phyloP scores from a whole-genome alignment of 2,329 filamentous ascomycete genomes.

The Colletotrichum destructivum region DNA sequence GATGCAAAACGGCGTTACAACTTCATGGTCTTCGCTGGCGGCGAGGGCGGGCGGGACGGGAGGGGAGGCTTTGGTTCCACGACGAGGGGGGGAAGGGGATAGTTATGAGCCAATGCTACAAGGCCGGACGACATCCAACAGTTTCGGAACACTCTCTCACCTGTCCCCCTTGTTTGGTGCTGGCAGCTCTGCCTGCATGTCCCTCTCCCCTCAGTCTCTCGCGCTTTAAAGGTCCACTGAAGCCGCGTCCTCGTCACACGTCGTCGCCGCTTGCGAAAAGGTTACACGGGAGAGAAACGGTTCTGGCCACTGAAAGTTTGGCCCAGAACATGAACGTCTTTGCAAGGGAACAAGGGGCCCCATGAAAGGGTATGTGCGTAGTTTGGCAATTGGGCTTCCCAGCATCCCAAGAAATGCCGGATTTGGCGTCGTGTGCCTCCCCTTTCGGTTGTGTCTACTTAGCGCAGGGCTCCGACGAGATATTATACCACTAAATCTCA shows the following conservation, averaged over 20 bases:
- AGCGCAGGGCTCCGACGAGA: not conserved
- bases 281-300: no score
- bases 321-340: not conserved
- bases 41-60: not conserved
- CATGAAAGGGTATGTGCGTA: not conserved
- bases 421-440: not conserved
- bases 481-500: not conserved
- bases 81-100: not conserved
- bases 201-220: not conserved
- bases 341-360: not conserved
- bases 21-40: not conserved
- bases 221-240: not conserved
- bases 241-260: not conserved
- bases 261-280: not conserved
- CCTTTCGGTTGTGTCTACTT: not conserved
- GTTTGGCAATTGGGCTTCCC: not conserved
- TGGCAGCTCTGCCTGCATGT: not conserved
- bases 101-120: slow-evolving; percentile 22
- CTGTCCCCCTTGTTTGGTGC: not conserved
- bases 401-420: no score
- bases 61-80: not conserved
- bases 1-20: no score
- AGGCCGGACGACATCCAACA: not conserved
- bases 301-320: no score
- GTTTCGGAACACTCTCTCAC: not conserved